Base-by-base conservation (phyloP, 2,329 filamentous ascomycete genomes). In the Xylaria sp. region DNA sequence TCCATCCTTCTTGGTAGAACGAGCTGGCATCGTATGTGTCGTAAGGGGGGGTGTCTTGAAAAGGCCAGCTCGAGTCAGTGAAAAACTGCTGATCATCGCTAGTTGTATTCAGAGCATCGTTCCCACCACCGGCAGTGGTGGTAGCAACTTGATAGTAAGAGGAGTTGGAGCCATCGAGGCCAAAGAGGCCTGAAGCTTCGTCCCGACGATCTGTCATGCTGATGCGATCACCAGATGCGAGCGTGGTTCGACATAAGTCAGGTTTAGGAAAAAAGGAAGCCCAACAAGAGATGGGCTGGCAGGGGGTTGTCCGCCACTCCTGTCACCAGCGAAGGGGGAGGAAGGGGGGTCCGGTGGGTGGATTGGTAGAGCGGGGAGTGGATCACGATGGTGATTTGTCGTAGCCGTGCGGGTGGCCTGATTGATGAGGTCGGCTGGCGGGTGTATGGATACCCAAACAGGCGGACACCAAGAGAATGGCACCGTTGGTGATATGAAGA, bases 41-140 rank as follows among this genome's bases (percentile, higher is more conserved):
- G 75, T 81, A 82, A 47, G 81, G 79, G 64, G 82, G 79, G 12
- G 78, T 78, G 71, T 79, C 78, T 63, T 79, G 79, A 67, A 83
- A 84, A 66, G 76, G 72, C 83, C 83, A 86, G 73, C 73, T 77
- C 65, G 80, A 72, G 57, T 79, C 70, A 70, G 63, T 72, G 73
- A 78, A 78, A 62, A 77, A 73, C 54, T 72, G 70, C 52, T 73
- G 71, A 63, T 70, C 58, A 37, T 64, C 62, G 52, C 53, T 60
- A 38, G 56, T 52, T 14, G 63, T 21, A 35, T 52, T 58, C 28
- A 60, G 43, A 21, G 60, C 40, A 12, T 67, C 60, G 42, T 59
- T 56, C 19, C 57, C 55, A 35, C 56, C 59, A 25, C 49, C 54
- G 50, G 58, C 68, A 38, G n/a, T 51, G 56, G 64, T 67, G 64